Evolutionary conservation across 306 rosid genomes (phyloP).

Genomic region (Vigna reflexopilosa): DNA sequence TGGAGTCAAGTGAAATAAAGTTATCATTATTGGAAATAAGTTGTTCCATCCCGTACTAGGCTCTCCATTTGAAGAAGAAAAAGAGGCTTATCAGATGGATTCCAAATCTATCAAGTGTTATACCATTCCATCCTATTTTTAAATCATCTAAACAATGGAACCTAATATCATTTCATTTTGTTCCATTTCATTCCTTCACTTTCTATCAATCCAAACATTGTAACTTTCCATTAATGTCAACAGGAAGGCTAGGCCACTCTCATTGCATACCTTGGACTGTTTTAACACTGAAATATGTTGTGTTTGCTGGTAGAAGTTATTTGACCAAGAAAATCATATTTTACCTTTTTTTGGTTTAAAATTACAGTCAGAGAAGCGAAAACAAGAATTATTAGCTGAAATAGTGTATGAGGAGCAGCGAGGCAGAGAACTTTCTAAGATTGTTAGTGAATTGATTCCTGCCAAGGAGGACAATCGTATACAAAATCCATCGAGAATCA

Average conservation of each 20-base stretch:
- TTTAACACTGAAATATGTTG: slow-evolving; percentile 12
- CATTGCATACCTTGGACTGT: slow-evolving; percentile 4
- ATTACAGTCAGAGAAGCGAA: slow-evolving; percentile 83
- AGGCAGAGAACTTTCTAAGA: slow-evolving; percentile 75
- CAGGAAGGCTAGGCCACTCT: neutral
- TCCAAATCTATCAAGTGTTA: neutral
- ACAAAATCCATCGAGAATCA: slow-evolving; percentile 58
- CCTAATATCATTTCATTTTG: neutral
- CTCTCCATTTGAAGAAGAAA: neutral
- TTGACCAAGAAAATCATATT: slow-evolving; percentile 6
- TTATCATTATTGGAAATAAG: neutral
- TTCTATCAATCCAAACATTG: neutral
- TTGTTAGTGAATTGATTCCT: slow-evolving; percentile 70
- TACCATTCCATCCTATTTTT: neutral
- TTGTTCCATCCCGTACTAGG: neutral
- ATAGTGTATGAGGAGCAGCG: slow-evolving; percentile 82
- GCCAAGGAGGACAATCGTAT: slow-evolving; percentile 53
- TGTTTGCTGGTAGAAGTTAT: slow-evolving; percentile 10
- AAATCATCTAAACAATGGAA: neutral
- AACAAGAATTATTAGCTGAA: slow-evolving; percentile 81
- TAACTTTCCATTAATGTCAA: neutral
- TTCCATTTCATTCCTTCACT: slow-evolving; percentile 9
- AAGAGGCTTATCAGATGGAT: neutral
- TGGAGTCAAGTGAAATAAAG: neutral
- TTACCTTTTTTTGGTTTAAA: slow-evolving; percentile 1